Base-by-base conservation (phyloP, 2,329 filamentous ascomycete genomes). In the Aspergillus sp. region DNA sequence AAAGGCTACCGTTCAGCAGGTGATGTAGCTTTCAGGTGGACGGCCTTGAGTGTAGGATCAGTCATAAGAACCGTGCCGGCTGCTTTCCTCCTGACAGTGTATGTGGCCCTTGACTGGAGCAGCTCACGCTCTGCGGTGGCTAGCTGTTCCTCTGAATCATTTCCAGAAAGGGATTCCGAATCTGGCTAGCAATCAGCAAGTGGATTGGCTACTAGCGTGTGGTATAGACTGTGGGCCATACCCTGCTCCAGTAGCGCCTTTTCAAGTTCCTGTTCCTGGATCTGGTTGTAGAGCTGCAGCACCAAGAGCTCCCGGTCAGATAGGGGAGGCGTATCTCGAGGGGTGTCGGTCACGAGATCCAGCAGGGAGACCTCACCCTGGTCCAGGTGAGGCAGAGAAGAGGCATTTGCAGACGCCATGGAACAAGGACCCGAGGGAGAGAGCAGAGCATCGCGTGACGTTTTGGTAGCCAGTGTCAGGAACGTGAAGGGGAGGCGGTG, bases 21-120 rank as follows among this genome's bases (percentile, higher is more conserved):
- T 2, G 75, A 74, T 12, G 75, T 69, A 8, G 72, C 73, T 26
- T 77, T 77, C 38, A 73, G 66, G 54, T 93, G 83, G 24, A 89
- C 76, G 5, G 85, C 80, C 49, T 82, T 84, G 36, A 93, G 64
- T 25, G 83, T 77, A 5, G 86, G 84, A 47, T 85, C 80, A 35
- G 78, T 78, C 45, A 76, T 75, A 43, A 91, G 60, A 33, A 84
- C 75, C 29, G 71, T 76, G 40, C 82, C 75, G 14, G 79, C 67
- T 14, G 83, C 77, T 39, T 76, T 76, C 53, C 80, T 80, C 41
- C 76, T 76, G 35, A 89, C 67, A 25, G 75, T 69, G 57, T 84
- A 83, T 36, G 70, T 69, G 34, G 82, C 78, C 50, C 78, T 77
- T 15, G 82, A 75, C 45, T 85, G 73, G 17, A 89, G 67, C 14